These are phyloP conservation scores for Penicillium angulare DNA, from an alignment of 495 filamentous ascomycete species.

Conservation along the genomic window DNA sequence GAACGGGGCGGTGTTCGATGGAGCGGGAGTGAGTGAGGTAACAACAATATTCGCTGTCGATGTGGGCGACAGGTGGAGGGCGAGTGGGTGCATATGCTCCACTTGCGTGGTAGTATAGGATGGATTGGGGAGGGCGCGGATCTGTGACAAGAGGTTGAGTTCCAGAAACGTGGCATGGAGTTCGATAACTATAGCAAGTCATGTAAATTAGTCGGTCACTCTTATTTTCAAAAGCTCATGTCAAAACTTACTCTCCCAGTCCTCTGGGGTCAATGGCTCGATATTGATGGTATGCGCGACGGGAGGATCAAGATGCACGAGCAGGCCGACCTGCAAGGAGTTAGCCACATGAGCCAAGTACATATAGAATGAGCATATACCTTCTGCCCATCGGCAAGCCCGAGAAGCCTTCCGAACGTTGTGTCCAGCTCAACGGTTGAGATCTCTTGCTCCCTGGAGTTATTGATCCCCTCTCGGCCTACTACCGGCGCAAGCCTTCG, in stretches of 20 bases:
- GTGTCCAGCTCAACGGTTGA: constrained; percentile 83
- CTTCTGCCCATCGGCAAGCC: constrained; percentile 80
- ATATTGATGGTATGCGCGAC: constrained; percentile 91
- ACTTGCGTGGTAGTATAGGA: constrained; percentile 51
- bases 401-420: constrained; percentile 80
- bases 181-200: constrained; percentile 68
- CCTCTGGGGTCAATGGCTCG: constrained; percentile 88
- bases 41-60: constrained; percentile 91
- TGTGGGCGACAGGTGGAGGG: constrained; percentile 90
- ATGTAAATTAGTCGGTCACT: constrained; percentile 12
- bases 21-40: constrained; percentile 72
- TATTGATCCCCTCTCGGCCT: constrained; percentile 67
- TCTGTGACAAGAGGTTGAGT: constrained; percentile 88
- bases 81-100: constrained; percentile 70
- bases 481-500: constrained; percentile 70
- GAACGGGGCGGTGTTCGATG: constrained; percentile 66
- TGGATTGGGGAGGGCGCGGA: constrained; percentile 88
- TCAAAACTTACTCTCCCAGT: constrained; percentile 77
- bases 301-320: constrained; percentile 84
- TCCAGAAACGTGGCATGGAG: constrained; percentile 93
- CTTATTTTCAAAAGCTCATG: not conserved
- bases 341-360: constrained; percentile 21
- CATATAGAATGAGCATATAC: constrained; percentile 44
- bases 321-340: constrained; percentile 54
- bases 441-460: constrained; percentile 67